A percentile compares a stretch with the other conserved stretches of the same genome.
Evolutionary conservation across 768 basidiomycete species (phyloP).

Genomic region (Russula abietina): DNA sequence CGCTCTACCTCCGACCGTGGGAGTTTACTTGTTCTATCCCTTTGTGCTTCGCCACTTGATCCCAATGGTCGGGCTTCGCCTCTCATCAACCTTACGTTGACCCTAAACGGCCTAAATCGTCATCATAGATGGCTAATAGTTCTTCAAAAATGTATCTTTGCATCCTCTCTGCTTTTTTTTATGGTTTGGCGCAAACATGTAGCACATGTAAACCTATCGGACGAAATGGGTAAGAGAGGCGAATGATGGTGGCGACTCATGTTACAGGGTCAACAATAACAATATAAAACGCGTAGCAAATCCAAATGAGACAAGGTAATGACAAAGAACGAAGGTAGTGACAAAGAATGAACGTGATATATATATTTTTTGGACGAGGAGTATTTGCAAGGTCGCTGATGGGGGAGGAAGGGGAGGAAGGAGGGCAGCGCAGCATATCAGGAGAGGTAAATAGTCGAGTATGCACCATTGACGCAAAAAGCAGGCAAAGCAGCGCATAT

Average conservation of each 20-base stretch:
- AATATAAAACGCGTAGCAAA: constrained; percentile 17
- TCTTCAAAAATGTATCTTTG: neutral
- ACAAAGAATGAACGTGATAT: neutral
- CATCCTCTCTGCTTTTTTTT: constrained; percentile 1
- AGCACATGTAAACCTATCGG: neutral
- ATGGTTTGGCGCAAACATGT: neutral
- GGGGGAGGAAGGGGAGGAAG: neutral
- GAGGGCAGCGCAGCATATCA: neutral
- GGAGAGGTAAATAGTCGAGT: neutral
- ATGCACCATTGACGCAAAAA: neutral
- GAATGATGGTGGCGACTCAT: constrained; percentile 6
- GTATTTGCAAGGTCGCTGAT: neutral
- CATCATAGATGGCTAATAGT: neutral
- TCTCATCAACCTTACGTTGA: neutral
- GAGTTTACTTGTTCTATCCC: neutral
- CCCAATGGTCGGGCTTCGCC: neutral
- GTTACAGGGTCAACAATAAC: constrained; percentile 20
- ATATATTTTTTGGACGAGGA: neutral
- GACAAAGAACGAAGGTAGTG: neutral
- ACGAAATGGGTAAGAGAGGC: neutral
- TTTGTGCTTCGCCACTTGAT: neutral
- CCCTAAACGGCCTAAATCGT: neutral
- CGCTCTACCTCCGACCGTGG: constrained; percentile 11
- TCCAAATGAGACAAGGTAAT: constrained; percentile 7
- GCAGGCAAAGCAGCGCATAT: constrained; percentile 1